Conservation (phyloP, 1,139 yeast genomes). For the Candida tunisiensis region DNA sequence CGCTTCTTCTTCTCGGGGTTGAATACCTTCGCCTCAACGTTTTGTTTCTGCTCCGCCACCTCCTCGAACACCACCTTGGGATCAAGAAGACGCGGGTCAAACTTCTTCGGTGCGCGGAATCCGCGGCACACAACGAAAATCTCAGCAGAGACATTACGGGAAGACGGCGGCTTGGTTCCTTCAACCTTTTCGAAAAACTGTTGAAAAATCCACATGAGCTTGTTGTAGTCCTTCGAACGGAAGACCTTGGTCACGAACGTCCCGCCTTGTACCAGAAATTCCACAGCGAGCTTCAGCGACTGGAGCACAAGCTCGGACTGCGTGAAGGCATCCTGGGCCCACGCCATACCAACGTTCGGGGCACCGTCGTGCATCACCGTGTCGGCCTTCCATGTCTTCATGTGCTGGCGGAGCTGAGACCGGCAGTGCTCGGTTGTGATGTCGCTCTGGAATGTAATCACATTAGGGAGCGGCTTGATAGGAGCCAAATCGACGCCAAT, state of each 20-base stretch:
- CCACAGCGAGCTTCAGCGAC: conserved; percentile 90
- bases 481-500: conserved; percentile 98
- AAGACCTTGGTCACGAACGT: conserved; percentile 94
- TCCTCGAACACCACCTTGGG: conserved; percentile 93
- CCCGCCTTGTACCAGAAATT: conserved; percentile 81
- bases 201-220: conserved; percentile 92
- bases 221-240: conserved; percentile 95
- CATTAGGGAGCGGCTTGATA: conserved; percentile 85
- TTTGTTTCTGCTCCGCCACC: conserved; percentile 49
- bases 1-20: conserved; percentile 86
- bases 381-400: conserved; percentile 99
- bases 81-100: conserved; percentile 85
- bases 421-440: conserved; percentile 97
- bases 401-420: conserved; percentile 80
- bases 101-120: conserved; percentile 87
- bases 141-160: conserved; percentile 98
- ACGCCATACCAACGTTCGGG: conserved; percentile 96
- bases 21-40: conserved; percentile 82
- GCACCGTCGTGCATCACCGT: conserved; percentile 99
- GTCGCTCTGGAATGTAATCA: conserved; percentile 88
- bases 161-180: conserved; percentile 97
- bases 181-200: conserved; percentile 92
- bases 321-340: conserved; percentile 99
- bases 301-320: conserved; percentile 92
- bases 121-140: conserved; percentile 94